Conservation (phyloP, 805 yeast species). For the Maudiozyma bulderi region DNA sequence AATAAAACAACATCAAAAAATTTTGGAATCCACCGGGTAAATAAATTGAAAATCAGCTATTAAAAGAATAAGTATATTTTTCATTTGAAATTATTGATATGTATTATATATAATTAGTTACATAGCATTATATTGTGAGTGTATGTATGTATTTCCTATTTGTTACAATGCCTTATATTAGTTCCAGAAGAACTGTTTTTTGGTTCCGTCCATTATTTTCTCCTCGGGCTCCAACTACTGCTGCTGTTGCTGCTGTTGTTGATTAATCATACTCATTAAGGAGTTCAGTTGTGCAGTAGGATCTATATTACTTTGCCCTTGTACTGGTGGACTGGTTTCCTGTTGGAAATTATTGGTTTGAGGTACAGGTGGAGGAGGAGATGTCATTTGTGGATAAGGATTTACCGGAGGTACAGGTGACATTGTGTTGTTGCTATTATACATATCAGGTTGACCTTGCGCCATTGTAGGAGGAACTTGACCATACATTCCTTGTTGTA, state of each 20-base stretch:
- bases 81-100: too few relatives aligned
- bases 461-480: constrained; percentile 14
- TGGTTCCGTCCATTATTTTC: too few relatives aligned
- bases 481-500: constrained; percentile 8
- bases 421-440: background rate
- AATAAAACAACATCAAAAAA: too few relatives aligned
- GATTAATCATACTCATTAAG: constrained; percentile 35
- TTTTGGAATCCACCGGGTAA: too few relatives aligned
- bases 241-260: constrained; percentile 20
- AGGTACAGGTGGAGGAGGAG: background rate
- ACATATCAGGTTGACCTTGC: constrained; percentile 6
- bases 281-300: constrained; percentile 35
- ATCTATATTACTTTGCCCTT: constrained; percentile 19
- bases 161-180: too few relatives aligned
- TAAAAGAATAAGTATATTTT: too few relatives aligned
- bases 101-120: too few relatives aligned
- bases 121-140: too few relatives aligned
- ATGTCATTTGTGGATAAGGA: background rate
- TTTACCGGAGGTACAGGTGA: background rate
- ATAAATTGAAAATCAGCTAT: too few relatives aligned
- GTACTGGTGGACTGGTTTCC: constrained; percentile 10
- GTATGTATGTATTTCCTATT: too few relatives aligned
- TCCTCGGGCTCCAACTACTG: too few relatives aligned
- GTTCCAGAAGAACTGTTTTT: too few relatives aligned
- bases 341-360: constrained; percentile 1